These are phyloP conservation scores for Paramecium pentaurelia DNA, from an alignment of 73 alveolate genomes.

Conservation along the genomic window DNA sequence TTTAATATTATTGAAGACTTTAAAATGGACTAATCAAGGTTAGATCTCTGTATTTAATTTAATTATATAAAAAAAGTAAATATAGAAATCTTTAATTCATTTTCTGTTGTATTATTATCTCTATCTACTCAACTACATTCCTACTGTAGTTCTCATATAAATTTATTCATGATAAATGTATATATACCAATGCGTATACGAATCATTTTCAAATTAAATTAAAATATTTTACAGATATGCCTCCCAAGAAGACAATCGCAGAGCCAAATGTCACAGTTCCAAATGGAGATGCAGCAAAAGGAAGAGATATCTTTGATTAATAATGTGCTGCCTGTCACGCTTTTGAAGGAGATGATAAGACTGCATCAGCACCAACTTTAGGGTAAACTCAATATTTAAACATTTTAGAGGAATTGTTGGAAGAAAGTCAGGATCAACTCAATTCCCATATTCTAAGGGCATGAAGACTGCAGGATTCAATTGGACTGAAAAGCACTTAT, in stretches of 20 bases:
- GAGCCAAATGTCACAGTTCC: conserved; percentile 59
- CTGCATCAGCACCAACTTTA: conserved; percentile 58
- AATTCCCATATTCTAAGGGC: conserved; percentile 55
- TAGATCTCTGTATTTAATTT: neutral
- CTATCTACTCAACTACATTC: neutral
- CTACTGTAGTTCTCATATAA: neutral
- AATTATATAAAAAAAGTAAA: neutral
- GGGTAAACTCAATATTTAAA: neutral
- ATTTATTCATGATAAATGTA: neutral
- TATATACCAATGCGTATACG: neutral
- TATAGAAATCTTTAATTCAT: neutral
- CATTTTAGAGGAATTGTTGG: conserved; percentile 45
- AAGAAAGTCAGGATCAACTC: conserved; percentile 44
- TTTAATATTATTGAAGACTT: neutral
- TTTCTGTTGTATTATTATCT: neutral
- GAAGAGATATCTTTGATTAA: conserved; percentile 59
- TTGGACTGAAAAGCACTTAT: conserved; percentile 77
- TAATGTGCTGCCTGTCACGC: conserved; percentile 63
- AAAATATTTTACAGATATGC: conserved; percentile 47
- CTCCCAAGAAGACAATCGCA: conserved; percentile 53
- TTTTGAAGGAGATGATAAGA: conserved; percentile 57
- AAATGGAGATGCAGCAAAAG: conserved; percentile 55
- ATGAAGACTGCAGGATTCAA: conserved; percentile 49
- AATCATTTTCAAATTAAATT: neutral
- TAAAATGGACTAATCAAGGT: neutral